Base-by-base conservation (phyloP, 495 filamentous ascomycete genomes). In the Penicillium crystallinum region DNA sequence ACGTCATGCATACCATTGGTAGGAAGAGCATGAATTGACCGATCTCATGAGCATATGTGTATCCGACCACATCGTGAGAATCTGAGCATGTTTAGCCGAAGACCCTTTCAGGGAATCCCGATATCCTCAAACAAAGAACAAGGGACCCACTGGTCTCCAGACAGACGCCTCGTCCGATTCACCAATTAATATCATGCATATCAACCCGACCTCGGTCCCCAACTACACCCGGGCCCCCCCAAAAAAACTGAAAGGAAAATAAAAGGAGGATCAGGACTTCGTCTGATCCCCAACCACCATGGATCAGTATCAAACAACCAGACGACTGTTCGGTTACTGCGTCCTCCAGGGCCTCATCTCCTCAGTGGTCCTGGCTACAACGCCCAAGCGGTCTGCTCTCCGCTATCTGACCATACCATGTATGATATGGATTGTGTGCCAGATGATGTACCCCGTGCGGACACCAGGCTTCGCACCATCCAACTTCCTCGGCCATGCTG, bases 381-480 rank as follows among this genome's bases (percentile, higher is more conserved):
- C 56, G 9, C 49, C 38, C 0, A 53, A 51, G 38, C 3, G 15
- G 12, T 56, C 59, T 3, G 12, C 22, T 14, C 19, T 51, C 12
- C 59, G 59, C 36, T 59, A 49, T 12, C 21, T 56, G 5, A 14
- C 59, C 14, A 49, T 62, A 15, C 37, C 53, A 22, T 45, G 47
- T 27, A 41, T 59, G 44, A 39, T 54, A 14, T 56, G 33, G 52
- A 47, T 56, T 36, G 25, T 46, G 2, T 38, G 14, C 15, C 52
- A 22, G n/a, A 35, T 25, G 9, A n/a, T 50, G 22, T 30, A 33
- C 12, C 39, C 45, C 8, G 38, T 53, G 15, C 30, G 29, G 6
- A 17, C 3, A 23, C 45, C 17, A 11, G 9, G 31, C 4, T 33
- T 19, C 2, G 2, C 11, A 19, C 15, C 42, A 3, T 12, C 27